Conservation (phyloP, 106 monocot species). For the Phalaenopsis aphrodite region DNA sequence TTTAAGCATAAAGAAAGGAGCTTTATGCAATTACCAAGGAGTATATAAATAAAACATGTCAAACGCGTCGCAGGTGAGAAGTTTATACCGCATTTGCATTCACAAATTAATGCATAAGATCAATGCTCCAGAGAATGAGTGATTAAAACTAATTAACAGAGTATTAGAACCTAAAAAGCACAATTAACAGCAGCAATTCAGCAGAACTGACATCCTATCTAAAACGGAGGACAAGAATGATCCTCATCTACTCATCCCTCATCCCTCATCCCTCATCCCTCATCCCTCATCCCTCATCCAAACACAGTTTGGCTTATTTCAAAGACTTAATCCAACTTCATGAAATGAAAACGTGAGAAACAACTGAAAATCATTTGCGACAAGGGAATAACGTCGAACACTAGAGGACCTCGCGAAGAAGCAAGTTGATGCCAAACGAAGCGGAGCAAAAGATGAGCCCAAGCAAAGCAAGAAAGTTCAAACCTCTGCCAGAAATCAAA, state of each 20-base stretch:
- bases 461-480: constrained; percentile 40
- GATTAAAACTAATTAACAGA: neutral
- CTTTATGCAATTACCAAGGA: too few species aligned
- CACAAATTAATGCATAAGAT: neutral
- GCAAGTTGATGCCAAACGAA: constrained; percentile 38
- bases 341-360: neutral
- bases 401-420: constrained; percentile 18
- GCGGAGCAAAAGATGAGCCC: constrained; percentile 50
- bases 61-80: too few species aligned
- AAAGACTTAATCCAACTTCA: neutral
- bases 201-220: neutral
- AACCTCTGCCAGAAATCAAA: constrained; percentile 29
- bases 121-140: neutral
- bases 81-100: too few species aligned
- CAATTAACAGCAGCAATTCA: neutral
- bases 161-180: neutral
- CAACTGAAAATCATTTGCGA: neutral
- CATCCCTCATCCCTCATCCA: neutral
- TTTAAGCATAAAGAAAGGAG: too few species aligned
- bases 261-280: neutral
- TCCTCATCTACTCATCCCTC: neutral
- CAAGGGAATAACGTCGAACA: constrained; percentile 3
- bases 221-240: neutral
- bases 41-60: too few species aligned
- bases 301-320: neutral